Conservation (phyloP, 108 stramenopile species). For the Phaeodactylum tricornutum region DNA sequence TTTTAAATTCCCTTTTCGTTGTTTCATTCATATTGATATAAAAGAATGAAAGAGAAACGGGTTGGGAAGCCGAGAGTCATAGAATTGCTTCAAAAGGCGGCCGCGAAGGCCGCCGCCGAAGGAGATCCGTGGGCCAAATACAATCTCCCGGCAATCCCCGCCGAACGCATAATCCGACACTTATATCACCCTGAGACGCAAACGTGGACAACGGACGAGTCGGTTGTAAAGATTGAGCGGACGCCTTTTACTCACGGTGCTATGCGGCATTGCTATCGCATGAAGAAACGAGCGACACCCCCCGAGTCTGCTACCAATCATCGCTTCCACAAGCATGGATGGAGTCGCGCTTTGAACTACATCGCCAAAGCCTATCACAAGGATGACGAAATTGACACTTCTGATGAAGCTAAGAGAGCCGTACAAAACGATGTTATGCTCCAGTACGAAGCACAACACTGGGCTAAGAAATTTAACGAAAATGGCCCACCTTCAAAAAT, state of each 20-base stretch:
- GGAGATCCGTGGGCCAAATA: slow-evolving; percentile 65
- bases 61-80: too few species aligned
- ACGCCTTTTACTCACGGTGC: slow-evolving; percentile 70
- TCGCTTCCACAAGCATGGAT: slow-evolving; percentile 63
- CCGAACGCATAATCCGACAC: slow-evolving; percentile 66
- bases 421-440: slow-evolving; percentile 61
- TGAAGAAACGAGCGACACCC: slow-evolving; percentile 69
- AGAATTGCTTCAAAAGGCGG: slow-evolving; percentile 20
- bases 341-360: slow-evolving; percentile 64
- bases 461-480: slow-evolving; percentile 62
- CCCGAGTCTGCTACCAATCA: slow-evolving; percentile 54
- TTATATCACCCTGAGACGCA: slow-evolving; percentile 44
- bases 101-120: slow-evolving; percentile 31
- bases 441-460: slow-evolving; percentile 71
- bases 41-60: too few species aligned
- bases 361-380: slow-evolving; percentile 59
- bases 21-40: too few species aligned
- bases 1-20: too few species aligned
- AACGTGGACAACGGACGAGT: slow-evolving; percentile 44
- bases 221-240: slow-evolving; percentile 62
- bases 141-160: slow-evolving; percentile 48
- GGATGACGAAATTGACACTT: slow-evolving; percentile 35
- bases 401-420: slow-evolving; percentile 40
- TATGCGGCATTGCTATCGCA: slow-evolving; percentile 71
- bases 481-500: slow-evolving; percentile 57